Evolutionary conservation across 2,329 filamentous ascomycete genomes (phyloP), one percentile per base, ranked within the genome.

Genomic region (Arthrobotrys sphaeroides): DNA sequence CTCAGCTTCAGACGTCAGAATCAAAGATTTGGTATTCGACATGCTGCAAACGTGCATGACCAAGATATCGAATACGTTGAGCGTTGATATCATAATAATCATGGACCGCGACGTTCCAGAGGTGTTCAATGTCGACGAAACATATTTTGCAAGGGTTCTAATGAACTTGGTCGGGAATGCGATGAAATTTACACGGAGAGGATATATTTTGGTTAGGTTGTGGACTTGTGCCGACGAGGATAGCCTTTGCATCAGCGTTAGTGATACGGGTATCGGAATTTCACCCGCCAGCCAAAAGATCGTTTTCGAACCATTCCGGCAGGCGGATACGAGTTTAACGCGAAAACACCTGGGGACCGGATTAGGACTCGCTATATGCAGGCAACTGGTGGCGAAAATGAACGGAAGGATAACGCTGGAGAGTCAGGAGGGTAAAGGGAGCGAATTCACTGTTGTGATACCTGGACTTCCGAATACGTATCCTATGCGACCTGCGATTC

Each of bases 261-360:
- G 93, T 80, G 94, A 97, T 78, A 94, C 90, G 0, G 94, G 94
- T 0, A 93, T 92, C 0, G 94, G 94, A 33, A 96, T 97, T 67
- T 88, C 92, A 0, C 87, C 89, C 5, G 84, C 90, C 77, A 88
- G 96, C 82, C 92, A 86, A 18, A 85, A 87, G 7, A 85, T 85
- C 9, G 81, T 91, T 0, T 92, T 89, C 79, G 87, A 85, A 0
- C 88, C 89, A 0, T 91, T 91, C 75, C 81, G 84, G 0, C 90
- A 92, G 77, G 90, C 91, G 13, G 93, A 97, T 81, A 84, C 95
- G 0, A 91, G 93, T 0, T 83, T 97, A n/a, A 96, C 91, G 84
- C 91, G 78, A 85, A 90, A 61, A 81, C 84, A 0, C 80, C 91
- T 0, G 84, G 90, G 90, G 0, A 87, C 87, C 0, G 90, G 90